These are phyloP conservation scores for Podospora sp. DNA, from an alignment of 495 filamentous ascomycete genomes.

Conservation along the genomic window DNA sequence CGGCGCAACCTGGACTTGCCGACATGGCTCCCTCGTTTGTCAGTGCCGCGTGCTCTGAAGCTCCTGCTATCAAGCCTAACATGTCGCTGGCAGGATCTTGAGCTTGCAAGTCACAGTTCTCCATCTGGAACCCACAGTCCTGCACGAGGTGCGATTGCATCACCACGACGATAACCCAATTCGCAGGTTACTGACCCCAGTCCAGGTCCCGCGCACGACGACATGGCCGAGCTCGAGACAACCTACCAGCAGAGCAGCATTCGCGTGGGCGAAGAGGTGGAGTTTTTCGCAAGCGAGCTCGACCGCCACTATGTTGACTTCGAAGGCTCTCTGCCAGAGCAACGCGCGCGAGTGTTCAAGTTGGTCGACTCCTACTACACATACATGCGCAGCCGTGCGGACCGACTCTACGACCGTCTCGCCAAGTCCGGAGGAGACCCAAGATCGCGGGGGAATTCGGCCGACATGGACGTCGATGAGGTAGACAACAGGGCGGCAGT, in stretches of 20 bases:
- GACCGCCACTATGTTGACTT: slow-evolving; percentile 42
- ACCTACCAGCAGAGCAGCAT: slow-evolving; percentile 35
- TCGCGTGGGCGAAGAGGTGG: slow-evolving; percentile 45
- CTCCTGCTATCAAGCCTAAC: slow-evolving; percentile 16
- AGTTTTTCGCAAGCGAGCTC: slow-evolving; percentile 49
- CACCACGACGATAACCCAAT: background rate
- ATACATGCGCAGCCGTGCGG: slow-evolving; percentile 43
- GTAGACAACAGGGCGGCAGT: slow-evolving; percentile 40
- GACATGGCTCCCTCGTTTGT: slow-evolving; percentile 38
- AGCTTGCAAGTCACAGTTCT: slow-evolving; percentile 26
- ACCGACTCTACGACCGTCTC: slow-evolving; percentile 40
- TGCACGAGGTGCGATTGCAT: slow-evolving; percentile 24
- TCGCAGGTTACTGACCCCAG: slow-evolving; percentile 12
- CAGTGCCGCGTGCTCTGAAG: slow-evolving; percentile 17
- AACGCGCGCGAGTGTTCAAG: slow-evolving; percentile 46
- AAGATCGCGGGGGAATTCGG: slow-evolving; percentile 58
- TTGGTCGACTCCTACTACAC: slow-evolving; percentile 49
- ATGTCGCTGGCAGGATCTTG: slow-evolving; percentile 22
- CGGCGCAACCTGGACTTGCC: background rate
- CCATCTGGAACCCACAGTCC: slow-evolving; percentile 25
- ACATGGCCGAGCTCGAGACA: slow-evolving; percentile 33
- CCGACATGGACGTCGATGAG: slow-evolving; percentile 64
- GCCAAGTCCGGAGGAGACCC: slow-evolving; percentile 61
- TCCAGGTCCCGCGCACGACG: slow-evolving; percentile 22
- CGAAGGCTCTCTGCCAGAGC: slow-evolving; percentile 37